Conservation (phyloP, 2,329 filamentous ascomycete species). For the Aschersonia sp. region DNA sequence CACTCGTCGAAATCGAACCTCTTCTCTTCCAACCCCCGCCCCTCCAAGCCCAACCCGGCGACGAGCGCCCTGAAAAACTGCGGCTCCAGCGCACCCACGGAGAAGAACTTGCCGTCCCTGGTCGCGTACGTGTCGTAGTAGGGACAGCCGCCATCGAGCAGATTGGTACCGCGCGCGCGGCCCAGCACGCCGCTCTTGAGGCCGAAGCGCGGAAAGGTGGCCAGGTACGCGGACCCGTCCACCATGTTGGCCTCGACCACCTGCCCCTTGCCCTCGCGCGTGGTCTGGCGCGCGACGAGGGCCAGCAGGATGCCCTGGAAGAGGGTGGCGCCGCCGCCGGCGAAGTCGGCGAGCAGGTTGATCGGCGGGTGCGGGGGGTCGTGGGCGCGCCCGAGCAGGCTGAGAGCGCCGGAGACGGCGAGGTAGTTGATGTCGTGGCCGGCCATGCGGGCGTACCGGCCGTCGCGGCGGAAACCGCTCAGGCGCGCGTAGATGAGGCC, state of each 20-base stretch:
- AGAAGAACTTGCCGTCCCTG: constrained; percentile 62
- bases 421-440: constrained; percentile 97
- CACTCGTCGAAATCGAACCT: constrained; percentile 50
- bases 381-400: constrained; percentile 55
- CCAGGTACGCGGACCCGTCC: constrained; percentile 69
- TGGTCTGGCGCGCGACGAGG: constrained; percentile 47
- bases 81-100: constrained; percentile 81
- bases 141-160: constrained; percentile 72
- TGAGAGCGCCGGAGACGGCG: constrained; percentile 67
- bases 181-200: constrained; percentile 49
- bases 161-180: constrained; percentile 54
- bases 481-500: constrained; percentile 70
- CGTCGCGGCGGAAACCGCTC: constrained; percentile 81
- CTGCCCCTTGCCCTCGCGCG: constrained; percentile 59
- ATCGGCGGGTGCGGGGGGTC: constrained; percentile 63
- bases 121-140: constrained; percentile 88
- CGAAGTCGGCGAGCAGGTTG: constrained; percentile 84
- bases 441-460: constrained; percentile 74
- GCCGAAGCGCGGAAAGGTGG: constrained; percentile 59
- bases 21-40: constrained; percentile 32
- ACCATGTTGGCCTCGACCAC: constrained; percentile 97
- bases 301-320: constrained; percentile 75
- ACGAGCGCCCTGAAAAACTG: constrained; percentile 65
- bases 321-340: constrained; percentile 70
- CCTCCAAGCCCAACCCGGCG: constrained; percentile 46